Evolutionary conservation across 768 basidiomycete genomes (phyloP).

Genomic region (Boletales sp.): DNA sequence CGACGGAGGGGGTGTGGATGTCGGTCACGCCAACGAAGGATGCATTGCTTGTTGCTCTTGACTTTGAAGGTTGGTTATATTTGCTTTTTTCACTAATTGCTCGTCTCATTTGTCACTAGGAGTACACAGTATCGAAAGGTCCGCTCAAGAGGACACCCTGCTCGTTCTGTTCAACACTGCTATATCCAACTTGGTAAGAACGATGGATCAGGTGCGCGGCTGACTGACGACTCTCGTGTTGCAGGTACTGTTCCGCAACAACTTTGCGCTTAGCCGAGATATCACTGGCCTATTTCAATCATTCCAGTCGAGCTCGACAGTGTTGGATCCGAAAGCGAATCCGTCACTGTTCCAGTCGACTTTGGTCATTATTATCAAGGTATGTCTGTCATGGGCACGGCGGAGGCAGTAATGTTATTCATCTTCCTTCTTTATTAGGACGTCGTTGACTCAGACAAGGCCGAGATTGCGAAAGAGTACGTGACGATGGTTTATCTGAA

Average conservation of each 20-base stretch:
- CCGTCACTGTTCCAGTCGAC: slow-evolving; percentile 57
- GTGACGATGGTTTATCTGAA: slow-evolving; percentile 4
- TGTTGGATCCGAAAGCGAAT: slow-evolving; percentile 57
- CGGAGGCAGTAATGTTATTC: neutral
- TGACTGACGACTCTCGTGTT: neutral
- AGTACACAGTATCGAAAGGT: slow-evolving; percentile 62
- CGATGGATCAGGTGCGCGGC: neutral
- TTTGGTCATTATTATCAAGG: slow-evolving; percentile 63
- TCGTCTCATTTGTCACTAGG: slow-evolving; percentile 24
- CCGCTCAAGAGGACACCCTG: slow-evolving; percentile 59
- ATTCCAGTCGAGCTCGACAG: slow-evolving; percentile 55
- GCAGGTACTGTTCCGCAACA: slow-evolving; percentile 63
- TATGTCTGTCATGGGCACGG: neutral
- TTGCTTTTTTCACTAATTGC: neutral
- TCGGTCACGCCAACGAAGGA: slow-evolving; percentile 60
- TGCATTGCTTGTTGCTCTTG: slow-evolving; percentile 52
- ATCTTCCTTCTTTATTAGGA: slow-evolving; percentile 38
- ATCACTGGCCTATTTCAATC: slow-evolving; percentile 60
- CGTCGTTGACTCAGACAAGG: slow-evolving; percentile 58
- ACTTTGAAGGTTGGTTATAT: slow-evolving; percentile 50
- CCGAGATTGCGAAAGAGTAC: slow-evolving; percentile 56
- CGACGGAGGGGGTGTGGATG: slow-evolving; percentile 68
- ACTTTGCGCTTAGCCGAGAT: slow-evolving; percentile 59
- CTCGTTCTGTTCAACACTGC: slow-evolving; percentile 65
- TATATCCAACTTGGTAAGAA: slow-evolving; percentile 55